Evolutionary conservation across 2,329 filamentous ascomycete species (phyloP).

Genomic region (Sordariomycetes sp.): DNA sequence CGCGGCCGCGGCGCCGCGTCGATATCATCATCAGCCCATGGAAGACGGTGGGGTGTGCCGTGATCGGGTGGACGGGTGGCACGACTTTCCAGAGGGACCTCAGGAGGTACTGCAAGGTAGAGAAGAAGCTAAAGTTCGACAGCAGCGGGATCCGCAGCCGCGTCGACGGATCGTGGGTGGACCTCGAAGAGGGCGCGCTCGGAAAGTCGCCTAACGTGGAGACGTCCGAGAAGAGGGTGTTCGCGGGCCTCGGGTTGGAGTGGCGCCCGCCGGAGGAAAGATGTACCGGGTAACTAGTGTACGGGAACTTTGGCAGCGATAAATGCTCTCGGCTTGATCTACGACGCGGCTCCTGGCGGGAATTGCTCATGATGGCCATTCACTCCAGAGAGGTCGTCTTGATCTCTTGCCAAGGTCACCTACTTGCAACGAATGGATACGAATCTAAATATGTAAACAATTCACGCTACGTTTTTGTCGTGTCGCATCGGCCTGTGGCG

Average conservation of each 20-base stretch:
- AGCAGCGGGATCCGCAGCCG: constrained; percentile 70
- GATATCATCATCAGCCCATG: constrained; percentile 88
- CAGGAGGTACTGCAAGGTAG: constrained; percentile 62
- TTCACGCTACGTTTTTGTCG: background rate
- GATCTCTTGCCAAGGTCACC: no score
- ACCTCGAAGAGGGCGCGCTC: constrained; percentile 43
- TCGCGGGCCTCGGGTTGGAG: constrained; percentile 59
- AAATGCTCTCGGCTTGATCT: background rate
- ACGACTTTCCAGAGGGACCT: constrained; percentile 86
- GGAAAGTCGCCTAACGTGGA: constrained; percentile 45
- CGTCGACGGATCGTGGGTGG: constrained; percentile 52
- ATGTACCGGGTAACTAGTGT: constrained; percentile 49
- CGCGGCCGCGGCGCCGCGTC: constrained; percentile 58
- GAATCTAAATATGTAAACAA: background rate
- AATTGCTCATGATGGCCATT: no score
- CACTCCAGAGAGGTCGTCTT: no score
- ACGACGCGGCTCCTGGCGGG: background rate
- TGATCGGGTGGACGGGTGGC: constrained; percentile 78
- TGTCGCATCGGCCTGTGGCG: background rate
- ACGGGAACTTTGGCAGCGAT: background rate
- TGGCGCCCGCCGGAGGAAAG: constrained; percentile 55
- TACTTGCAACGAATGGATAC: no score
- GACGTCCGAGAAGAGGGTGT: constrained; percentile 69
- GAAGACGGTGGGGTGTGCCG: constrained; percentile 76
- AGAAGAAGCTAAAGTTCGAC: constrained; percentile 72